Percentiles rank a stretch among this genome's conserved stretches.
These are phyloP conservation scores for Cladophialophora exuberans DNA, from an alignment of 2,329 filamentous ascomycete genomes.

Conservation along the genomic window DNA sequence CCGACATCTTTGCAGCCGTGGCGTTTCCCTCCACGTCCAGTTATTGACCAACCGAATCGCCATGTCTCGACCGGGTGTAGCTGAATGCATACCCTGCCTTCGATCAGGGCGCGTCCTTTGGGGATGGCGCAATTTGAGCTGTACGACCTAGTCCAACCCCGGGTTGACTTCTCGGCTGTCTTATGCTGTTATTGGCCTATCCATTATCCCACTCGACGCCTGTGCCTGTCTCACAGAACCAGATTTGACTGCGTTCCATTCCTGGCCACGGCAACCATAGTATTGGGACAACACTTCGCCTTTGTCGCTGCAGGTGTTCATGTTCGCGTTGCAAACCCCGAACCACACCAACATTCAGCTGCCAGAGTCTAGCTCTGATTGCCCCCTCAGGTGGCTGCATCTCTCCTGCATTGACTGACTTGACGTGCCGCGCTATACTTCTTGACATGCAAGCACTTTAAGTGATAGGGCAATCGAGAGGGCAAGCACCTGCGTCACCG, in stretches of 20 bases:
- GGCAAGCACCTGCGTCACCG: slow-evolving; percentile 17
- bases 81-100: neutral
- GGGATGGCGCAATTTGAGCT: slow-evolving; percentile 10
- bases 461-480: slow-evolving; percentile 13
- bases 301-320: too few species aligned
- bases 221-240: slow-evolving; percentile 3
- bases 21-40: slow-evolving; percentile 6
- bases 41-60: neutral
- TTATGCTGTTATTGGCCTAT: neutral
- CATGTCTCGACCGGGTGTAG: slow-evolving; percentile 2
- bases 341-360: too few species aligned
- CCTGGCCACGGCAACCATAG: neutral
- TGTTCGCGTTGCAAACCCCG: too few species aligned
- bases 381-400: slow-evolving; percentile 3
- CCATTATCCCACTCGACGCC: neutral
- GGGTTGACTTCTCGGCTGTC: slow-evolving; percentile 10
- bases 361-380: slow-evolving; percentile 2
- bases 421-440: slow-evolving; percentile 7
- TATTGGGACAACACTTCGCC: neutral
- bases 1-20: neutral
- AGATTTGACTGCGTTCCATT: slow-evolving; percentile 14
- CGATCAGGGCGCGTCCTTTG: neutral
- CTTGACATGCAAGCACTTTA: slow-evolving; percentile 28
- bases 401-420: slow-evolving; percentile 2
- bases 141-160: slow-evolving; percentile 9